Evolutionary conservation across 306 rosid genomes (phyloP).

Genomic region (Canavalia ensiformis): DNA sequence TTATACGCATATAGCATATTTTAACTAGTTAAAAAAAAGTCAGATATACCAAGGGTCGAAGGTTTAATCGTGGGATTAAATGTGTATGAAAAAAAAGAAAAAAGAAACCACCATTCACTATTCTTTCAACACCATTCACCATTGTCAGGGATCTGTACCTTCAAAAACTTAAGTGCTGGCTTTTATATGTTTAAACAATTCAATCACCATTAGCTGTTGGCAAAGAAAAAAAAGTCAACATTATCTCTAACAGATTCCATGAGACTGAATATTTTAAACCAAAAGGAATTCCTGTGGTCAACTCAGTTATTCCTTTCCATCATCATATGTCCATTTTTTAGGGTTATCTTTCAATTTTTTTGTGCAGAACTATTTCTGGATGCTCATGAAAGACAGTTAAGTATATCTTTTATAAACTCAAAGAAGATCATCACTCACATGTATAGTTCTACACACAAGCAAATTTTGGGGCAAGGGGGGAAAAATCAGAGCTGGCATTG

Average conservation of each 20-base stretch:
- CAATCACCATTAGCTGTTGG: not conserved
- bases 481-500: constrained; percentile 61
- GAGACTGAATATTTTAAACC: constrained; percentile 1
- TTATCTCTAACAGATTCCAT: constrained; percentile 42
- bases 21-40: not conserved
- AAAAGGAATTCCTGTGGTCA: constrained; percentile 36
- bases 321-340: not conserved
- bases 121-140: not conserved
- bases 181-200: not conserved
- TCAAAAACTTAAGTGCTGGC: not conserved
- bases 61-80: too few relatives aligned
- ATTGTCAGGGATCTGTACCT: not conserved
- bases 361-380: constrained; percentile 1
- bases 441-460: constrained; percentile 42
- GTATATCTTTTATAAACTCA: constrained; percentile 49
- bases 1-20: not conserved
- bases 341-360: not conserved
- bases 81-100: too few relatives aligned
- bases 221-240: constrained; percentile 40
- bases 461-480: constrained; percentile 12
- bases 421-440: constrained; percentile 59
- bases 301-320: constrained; percentile 11
- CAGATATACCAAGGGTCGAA: not conserved
- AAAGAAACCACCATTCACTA: too few relatives aligned
- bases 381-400: constrained; percentile 48